Conservation (phyloP, 2,329 filamentous ascomycete species). For the Aureobasidium sp. region DNA sequence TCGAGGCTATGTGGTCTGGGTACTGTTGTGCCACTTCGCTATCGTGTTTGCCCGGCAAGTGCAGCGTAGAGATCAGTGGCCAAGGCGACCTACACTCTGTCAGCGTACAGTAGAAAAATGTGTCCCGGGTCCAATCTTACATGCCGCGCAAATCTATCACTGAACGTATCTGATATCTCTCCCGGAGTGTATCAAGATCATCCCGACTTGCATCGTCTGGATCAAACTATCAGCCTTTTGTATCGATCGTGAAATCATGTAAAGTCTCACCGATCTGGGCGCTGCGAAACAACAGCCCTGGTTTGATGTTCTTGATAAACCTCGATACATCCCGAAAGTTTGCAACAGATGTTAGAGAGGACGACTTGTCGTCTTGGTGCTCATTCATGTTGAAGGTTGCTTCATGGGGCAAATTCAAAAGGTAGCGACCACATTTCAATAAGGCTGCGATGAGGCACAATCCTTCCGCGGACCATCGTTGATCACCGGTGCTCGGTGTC, state of each 20-base stretch:
- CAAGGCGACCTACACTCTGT: background rate
- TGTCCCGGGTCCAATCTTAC: background rate
- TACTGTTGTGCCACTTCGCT: background rate
- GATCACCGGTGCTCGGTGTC: background rate
- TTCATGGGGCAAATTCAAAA: too few species aligned
- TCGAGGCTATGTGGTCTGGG: background rate
- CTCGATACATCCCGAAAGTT: slow-evolving; percentile 1
- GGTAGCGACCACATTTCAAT: too few species aligned
- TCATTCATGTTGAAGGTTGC: too few species aligned
- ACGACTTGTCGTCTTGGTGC: background rate
- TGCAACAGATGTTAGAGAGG: background rate
- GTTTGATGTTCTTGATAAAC: background rate
- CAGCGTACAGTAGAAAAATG: background rate
- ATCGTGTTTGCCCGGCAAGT: background rate
- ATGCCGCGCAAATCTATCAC: slow-evolving; percentile 6
- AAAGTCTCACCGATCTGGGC: background rate
- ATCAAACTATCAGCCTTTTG: too few species aligned
- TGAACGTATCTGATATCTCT: background rate
- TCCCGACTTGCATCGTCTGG: background rate
- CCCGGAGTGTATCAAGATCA: background rate
- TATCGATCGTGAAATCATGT: too few species aligned
- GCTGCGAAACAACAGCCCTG: background rate
- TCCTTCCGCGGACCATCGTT: background rate
- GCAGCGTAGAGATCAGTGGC: background rate
- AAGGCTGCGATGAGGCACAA: too few species aligned